Conservation (phyloP, 768 basidiomycete species). For the Suillus bovinus region DNA sequence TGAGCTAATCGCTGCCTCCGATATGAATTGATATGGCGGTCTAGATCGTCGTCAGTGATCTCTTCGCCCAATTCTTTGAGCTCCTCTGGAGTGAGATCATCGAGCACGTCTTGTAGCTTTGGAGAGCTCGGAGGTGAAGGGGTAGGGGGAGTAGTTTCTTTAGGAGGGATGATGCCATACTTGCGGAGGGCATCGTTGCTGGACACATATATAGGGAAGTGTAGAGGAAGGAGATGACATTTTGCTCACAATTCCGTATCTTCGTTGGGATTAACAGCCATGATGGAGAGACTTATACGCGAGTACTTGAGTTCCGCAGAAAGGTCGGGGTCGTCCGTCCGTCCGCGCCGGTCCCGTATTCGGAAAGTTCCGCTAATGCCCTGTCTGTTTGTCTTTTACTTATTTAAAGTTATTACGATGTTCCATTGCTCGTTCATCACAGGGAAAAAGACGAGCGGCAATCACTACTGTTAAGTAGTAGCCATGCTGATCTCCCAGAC, state of each 20-base stretch:
- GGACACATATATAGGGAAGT: constrained; percentile 4
- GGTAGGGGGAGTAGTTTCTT: constrained; percentile 61
- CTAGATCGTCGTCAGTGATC: constrained; percentile 70
- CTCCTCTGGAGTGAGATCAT: constrained; percentile 61
- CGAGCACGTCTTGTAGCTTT: constrained; percentile 64
- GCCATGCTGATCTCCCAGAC: too few species aligned
- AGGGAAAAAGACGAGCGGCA: too few species aligned
- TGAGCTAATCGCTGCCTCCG: constrained; percentile 65
- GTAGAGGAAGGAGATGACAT: neutral
- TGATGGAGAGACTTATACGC: constrained; percentile 22
- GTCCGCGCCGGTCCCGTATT: too few species aligned
- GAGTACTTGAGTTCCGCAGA: neutral
- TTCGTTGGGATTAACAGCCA: constrained; percentile 82
- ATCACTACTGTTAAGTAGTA: too few species aligned
- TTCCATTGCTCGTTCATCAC: too few species aligned
- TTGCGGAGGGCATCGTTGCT: constrained; percentile 95
- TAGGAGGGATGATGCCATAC: constrained; percentile 86
- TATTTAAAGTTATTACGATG: too few species aligned
- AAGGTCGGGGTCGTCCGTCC: too few species aligned
- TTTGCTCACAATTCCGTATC: constrained; percentile 93
- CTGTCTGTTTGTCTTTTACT: too few species aligned
- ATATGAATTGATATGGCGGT: constrained; percentile 69
- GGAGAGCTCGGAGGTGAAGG: constrained; percentile 86
- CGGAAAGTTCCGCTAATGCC: too few species aligned
- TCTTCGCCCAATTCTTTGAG: constrained; percentile 74